These are phyloP conservation scores for Adenanthera pavonina DNA, from an alignment of 306 rosid genomes.

Conservation along the genomic window DNA sequence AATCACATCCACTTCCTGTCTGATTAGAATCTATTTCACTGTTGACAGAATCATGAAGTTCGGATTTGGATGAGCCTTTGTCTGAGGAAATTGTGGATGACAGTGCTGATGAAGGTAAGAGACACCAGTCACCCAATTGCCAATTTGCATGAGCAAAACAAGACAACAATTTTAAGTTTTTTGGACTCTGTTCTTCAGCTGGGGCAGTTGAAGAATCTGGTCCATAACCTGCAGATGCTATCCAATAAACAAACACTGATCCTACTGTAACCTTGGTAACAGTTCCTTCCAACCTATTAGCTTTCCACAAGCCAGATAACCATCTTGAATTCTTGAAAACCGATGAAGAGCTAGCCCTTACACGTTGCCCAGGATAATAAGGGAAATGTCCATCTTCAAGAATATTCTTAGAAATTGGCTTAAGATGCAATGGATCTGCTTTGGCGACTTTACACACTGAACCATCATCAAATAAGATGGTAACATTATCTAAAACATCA, in stretches of 20 bases:
- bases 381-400: slow-evolving; percentile 95
- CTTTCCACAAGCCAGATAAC: slow-evolving; percentile 98
- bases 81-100: slow-evolving; percentile 55
- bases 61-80: slow-evolving; percentile 62
- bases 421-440: slow-evolving; percentile 91
- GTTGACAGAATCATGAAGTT: slow-evolving; percentile 58
- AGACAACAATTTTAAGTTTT: slow-evolving; percentile 81
- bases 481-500: slow-evolving; percentile 95
- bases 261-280: slow-evolving; percentile 92
- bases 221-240: slow-evolving; percentile 98
- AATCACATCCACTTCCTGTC: slow-evolving; percentile 72
- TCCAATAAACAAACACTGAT: slow-evolving; percentile 94
- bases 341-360: slow-evolving; percentile 89
- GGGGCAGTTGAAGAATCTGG: slow-evolving; percentile 92
- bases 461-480: slow-evolving; percentile 94
- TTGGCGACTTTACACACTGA: slow-evolving; percentile 86
- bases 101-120: slow-evolving; percentile 53
- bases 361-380: slow-evolving; percentile 98
- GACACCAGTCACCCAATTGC: slow-evolving; percentile 99
- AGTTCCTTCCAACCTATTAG: slow-evolving; percentile 92
- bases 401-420: slow-evolving; percentile 82
- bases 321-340: slow-evolving; percentile 93
- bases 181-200: slow-evolving; percentile 92
- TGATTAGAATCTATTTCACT: slow-evolving; percentile 69
- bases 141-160: slow-evolving; percentile 95